phyloP scores from a whole-genome alignment of 345 rosid species.

The Hypericum androsaemum region DNA sequence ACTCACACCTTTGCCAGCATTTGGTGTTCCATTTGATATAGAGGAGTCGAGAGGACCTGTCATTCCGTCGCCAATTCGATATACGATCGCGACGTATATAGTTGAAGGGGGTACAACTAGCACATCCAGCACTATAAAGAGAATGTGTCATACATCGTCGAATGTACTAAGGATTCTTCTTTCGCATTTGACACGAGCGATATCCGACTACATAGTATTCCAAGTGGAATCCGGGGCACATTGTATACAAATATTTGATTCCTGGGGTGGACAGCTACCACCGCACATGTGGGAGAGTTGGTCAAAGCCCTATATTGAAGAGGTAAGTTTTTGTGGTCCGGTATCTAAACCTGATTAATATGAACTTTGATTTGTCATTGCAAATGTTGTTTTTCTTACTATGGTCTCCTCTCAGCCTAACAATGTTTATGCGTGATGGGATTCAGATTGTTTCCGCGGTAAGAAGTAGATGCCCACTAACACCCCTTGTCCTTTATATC shows the following conservation, averaged over 20 bases:
- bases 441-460: conserved; percentile 54
- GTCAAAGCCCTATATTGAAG: conserved; percentile 78
- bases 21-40: conserved; percentile 92
- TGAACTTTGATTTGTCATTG: too few relatives aligned
- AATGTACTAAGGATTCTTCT: conserved; percentile 63
- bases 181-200: conserved; percentile 66
- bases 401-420: background rate
- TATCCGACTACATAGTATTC: conserved; percentile 61
- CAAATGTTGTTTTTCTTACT: too few relatives aligned
- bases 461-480: conserved; percentile 64
- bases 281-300: conserved; percentile 84
- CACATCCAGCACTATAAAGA: conserved; percentile 68
- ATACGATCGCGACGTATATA: conserved; percentile 88
- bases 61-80: conserved; percentile 64
- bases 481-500: conserved; percentile 78
- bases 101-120: conserved; percentile 88
- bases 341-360: too few relatives aligned
- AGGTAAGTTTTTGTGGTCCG: conserved; percentile 30
- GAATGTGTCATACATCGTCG: conserved; percentile 83
- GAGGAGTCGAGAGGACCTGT: conserved; percentile 85
- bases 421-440: conserved; percentile 2
- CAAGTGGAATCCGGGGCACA: conserved; percentile 91
- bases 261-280: conserved; percentile 96
- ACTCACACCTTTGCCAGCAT: conserved; percentile 88
- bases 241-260: conserved; percentile 90